These are phyloP conservation scores for Oidium heveae DNA, from an alignment of 2,329 filamentous ascomycete species.

Conservation along the genomic window DNA sequence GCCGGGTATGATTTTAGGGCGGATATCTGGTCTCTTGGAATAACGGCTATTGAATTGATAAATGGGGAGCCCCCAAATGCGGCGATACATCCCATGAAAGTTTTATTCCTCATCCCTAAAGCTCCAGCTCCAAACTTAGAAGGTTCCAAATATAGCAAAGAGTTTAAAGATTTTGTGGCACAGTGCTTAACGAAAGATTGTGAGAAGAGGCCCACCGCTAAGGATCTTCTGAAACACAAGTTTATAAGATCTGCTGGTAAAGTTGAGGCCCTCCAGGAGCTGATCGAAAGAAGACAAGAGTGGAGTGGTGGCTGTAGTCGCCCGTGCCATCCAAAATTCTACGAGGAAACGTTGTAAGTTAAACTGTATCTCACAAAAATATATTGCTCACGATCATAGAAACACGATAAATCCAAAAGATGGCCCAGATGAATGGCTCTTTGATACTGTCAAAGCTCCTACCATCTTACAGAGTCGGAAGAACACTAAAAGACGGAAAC, in stretches of 20 bases:
- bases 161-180: slow-evolving; percentile 84
- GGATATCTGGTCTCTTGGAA: slow-evolving; percentile 81
- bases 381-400: slow-evolving; percentile 14
- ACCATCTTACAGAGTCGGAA: slow-evolving; percentile 29
- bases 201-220: slow-evolving; percentile 59
- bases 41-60: slow-evolving; percentile 75
- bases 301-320: slow-evolving; percentile 52
- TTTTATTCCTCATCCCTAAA: slow-evolving; percentile 76
- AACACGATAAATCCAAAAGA: slow-evolving; percentile 39
- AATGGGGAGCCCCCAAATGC: slow-evolving; percentile 74
- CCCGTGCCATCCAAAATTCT: slow-evolving; percentile 53
- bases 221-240: slow-evolving; percentile 63
- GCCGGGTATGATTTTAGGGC: slow-evolving; percentile 68
- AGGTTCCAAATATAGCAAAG: slow-evolving; percentile 53
- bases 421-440: slow-evolving; percentile 76
- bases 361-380: background rate
- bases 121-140: slow-evolving; percentile 64
- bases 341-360: slow-evolving; percentile 63
- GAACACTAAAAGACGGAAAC: slow-evolving; percentile 27
- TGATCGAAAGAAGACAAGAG: slow-evolving; percentile 61
- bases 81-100: slow-evolving; percentile 77
- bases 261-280: slow-evolving; percentile 63
- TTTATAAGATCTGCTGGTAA: slow-evolving; percentile 77
- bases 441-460: slow-evolving; percentile 63
- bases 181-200: slow-evolving; percentile 84